Evolutionary conservation across 768 basidiomycete genomes (phyloP).

Genomic region (Astraeus odoratus): DNA sequence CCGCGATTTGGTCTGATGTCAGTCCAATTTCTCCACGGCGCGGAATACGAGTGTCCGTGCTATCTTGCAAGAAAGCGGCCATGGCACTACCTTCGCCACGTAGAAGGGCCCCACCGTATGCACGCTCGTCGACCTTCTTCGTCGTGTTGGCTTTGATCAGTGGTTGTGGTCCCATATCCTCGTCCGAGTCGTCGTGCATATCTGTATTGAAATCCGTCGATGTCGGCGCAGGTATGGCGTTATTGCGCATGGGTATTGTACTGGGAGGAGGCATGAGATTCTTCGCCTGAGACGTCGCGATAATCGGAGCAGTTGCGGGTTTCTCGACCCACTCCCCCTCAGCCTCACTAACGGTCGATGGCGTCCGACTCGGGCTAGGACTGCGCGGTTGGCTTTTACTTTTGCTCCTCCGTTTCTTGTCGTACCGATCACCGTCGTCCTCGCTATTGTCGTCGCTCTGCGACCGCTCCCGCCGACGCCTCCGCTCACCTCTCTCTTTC

Average conservation of each 20-base stretch:
- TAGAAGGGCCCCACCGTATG: constrained; percentile 84
- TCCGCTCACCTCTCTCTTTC: constrained; percentile 31
- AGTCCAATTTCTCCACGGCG: constrained; percentile 98
- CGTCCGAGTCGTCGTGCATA: constrained; percentile 43
- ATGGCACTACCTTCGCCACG: constrained; percentile 97
- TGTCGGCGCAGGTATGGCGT: background rate
- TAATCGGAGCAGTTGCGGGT: constrained; percentile 25
- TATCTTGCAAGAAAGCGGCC: constrained; percentile 92
- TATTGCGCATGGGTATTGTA: constrained; percentile 11
- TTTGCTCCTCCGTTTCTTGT: constrained; percentile 21
- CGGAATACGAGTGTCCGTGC: constrained; percentile 81
- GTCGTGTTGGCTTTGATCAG: constrained; percentile 33
- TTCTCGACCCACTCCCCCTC: constrained; percentile 70
- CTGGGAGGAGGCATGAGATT: constrained; percentile 19
- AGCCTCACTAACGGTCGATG: constrained; percentile 21
- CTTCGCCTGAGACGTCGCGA: constrained; percentile 16
- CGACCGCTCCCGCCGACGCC: constrained; percentile 28
- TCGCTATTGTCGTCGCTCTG: constrained; percentile 30
- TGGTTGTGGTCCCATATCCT: constrained; percentile 80
- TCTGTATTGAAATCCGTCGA: background rate
- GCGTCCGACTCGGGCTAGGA: constrained; percentile 29
- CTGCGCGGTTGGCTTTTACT: constrained; percentile 29
- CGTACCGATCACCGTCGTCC: constrained; percentile 24
- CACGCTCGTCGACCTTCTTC: constrained; percentile 68
- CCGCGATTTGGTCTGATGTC: constrained; percentile 78